phyloP scores from a whole-genome alignment of 257 asterid species.

The Solanum dulcamara region DNA sequence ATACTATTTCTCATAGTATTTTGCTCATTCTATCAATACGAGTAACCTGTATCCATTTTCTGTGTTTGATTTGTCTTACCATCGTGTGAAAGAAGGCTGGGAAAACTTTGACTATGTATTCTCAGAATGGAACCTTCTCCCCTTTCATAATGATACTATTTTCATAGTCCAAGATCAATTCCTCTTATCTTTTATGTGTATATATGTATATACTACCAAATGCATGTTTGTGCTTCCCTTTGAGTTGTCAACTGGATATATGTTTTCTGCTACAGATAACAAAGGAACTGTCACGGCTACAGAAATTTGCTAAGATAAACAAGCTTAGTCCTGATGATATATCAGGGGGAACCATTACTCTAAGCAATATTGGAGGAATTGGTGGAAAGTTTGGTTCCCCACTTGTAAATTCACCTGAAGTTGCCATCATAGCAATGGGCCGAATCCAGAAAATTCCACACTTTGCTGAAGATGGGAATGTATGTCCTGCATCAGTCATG shows the following conservation, averaged over 20 bases:
- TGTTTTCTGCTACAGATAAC: conserved; percentile 39
- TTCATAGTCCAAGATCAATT: not conserved
- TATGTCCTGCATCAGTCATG: conserved; percentile 63
- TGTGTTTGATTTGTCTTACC: not conserved
- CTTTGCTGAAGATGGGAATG: conserved; percentile 43
- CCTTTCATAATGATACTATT: not conserved
- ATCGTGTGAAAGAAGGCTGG: not conserved
- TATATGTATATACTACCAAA: not conserved
- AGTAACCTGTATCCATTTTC: not conserved
- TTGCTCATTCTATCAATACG: not conserved
- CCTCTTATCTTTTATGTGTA: not conserved
- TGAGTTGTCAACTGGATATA: not conserved
- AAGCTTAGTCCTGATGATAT: conserved; percentile 75
- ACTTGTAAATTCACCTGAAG: conserved; percentile 77
- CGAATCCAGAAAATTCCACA: conserved; percentile 72
- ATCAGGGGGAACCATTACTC: conserved; percentile 75
- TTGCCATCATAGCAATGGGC: conserved; percentile 82
- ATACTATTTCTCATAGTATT: not conserved
- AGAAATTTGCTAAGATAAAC: conserved; percentile 60
- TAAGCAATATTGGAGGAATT: conserved; percentile 90
- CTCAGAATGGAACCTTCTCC: not conserved
- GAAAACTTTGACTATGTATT: not conserved
- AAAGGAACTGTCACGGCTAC: conserved; percentile 59
- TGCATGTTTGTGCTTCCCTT: not conserved
- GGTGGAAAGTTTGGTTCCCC: conserved; percentile 98